phyloP scores from a whole-genome alignment of 73 alveolate genomes.

The Paramecium tetraurelia region DNA sequence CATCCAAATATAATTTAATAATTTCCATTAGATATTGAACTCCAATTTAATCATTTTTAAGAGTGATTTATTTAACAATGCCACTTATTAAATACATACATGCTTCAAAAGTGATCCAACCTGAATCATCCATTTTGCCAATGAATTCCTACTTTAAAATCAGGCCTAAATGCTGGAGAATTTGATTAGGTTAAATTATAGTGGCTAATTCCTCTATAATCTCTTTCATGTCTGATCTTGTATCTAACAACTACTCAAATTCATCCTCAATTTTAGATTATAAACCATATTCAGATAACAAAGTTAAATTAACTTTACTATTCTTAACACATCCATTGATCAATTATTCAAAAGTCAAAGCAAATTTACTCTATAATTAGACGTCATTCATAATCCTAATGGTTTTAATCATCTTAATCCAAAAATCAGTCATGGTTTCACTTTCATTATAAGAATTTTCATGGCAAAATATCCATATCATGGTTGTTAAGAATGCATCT shows the following conservation, averaged over 20 bases:
- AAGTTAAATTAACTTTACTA: neutral
- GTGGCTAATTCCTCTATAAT: neutral
- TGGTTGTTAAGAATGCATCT: neutral
- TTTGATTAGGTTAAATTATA: conserved; percentile 1
- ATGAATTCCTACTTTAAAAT: neutral
- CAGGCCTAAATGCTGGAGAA: neutral
- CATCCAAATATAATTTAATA: neutral
- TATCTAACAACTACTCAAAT: neutral
- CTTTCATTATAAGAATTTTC: neutral
- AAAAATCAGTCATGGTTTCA: neutral
- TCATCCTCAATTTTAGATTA: neutral
- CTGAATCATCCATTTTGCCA: neutral
- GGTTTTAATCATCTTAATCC: conserved; percentile 18
- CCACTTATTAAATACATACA: conserved; percentile 17
- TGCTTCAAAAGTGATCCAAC: conserved; percentile 13
- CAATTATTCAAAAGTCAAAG: neutral
- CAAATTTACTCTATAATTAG: neutral
- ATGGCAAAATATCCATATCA: neutral
- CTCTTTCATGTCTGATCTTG: neutral
- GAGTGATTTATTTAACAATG: neutral
- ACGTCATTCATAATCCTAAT: neutral
- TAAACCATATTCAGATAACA: neutral
- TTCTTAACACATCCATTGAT: neutral
- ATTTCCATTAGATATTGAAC: neutral
- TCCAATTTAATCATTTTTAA: conserved; percentile 14